Conservation (phyloP, 2,329 filamentous ascomycete species). For the Arthrinium phaeospermum region DNA sequence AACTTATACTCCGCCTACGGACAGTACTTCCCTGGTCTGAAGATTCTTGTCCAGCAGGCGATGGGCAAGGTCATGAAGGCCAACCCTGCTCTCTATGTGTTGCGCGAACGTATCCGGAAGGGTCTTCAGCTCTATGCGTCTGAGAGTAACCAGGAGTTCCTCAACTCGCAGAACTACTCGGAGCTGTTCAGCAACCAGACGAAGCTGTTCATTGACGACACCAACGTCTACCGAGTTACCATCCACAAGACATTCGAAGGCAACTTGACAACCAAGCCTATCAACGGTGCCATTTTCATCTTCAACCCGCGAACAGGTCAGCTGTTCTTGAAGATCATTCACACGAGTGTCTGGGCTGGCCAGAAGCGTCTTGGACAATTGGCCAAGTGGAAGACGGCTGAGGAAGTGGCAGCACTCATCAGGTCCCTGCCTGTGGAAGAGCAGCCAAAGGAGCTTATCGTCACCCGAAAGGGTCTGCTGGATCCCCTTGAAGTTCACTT, state of each 20-base stretch:
- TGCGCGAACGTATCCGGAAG: constrained; percentile 97
- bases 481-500: constrained; percentile 97
- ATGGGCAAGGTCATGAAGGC: constrained; percentile 99
- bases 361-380: constrained; percentile 98
- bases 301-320: constrained; percentile 99
- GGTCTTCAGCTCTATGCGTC: constrained; percentile 97
- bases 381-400: constrained; percentile 99
- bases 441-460: constrained; percentile 97
- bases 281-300: constrained; percentile 99
- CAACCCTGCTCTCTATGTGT: constrained; percentile 93
- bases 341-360: constrained; percentile 98
- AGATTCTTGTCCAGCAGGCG: constrained; percentile 93
- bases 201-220: constrained; percentile 98
- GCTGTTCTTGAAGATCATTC: constrained; percentile 98
- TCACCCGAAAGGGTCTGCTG: constrained; percentile 94
- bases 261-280: constrained; percentile 98
- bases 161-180: constrained; percentile 99
- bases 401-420: constrained; percentile 98
- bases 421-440: constrained; percentile 95
- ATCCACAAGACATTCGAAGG: constrained; percentile 99
- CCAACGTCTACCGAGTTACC: constrained; percentile 98
- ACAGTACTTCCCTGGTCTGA: constrained; percentile 97
- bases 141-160: constrained; percentile 98
- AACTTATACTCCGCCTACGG: constrained; percentile 98
- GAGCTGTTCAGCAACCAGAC: constrained; percentile 99